Evolutionary conservation across 192 early-diverging fungal genomes (phyloP), one percentile per base, ranked within the genome.

Genomic region (Chytriomyces sp.): DNA sequence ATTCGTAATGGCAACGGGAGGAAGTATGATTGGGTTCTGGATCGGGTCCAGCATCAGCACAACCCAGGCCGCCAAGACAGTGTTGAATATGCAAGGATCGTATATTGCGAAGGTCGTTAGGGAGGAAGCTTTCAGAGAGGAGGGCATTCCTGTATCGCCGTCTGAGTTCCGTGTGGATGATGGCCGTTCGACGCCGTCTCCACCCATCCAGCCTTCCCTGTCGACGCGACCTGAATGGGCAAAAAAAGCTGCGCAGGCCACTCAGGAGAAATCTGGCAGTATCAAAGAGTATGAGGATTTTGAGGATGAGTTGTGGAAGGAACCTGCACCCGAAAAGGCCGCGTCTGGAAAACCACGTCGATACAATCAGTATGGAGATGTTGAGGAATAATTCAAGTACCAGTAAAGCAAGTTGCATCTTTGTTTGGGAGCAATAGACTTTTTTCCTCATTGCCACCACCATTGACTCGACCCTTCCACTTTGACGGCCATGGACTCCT

Each of bases 61-160:
- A n/a, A n/a, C 38, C 7, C 7, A 19, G 17, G 59, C 36, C 19
- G 59, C 59, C 14, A 33, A 39, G 17, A 36, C 12, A 17, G 34
- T 62, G 7, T 17, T 38, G 19, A 36, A 12, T 7, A 8, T 62
- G 59, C 32, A 33, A 7, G 59, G 38, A 14, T 62, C 59, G 36
- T 37, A 25, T 37, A 62, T 62, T 62, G 59, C 59, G 36, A 12
- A 30, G 26, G 59, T 62, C 7, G 31, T 62, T 28, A 28, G 59
- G 14, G 59, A 62, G 26, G 59, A 62, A 39, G 59, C 59, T 17
- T 28, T 19, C n/a, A 8, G 55, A 12, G 55, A 57, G 28, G 28
- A 57, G 55, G 55, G 55, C 19, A 14, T 26, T 19, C 10, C 28
- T 1, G 28, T 19, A 19, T 26, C n/a, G 28, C 10, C 10, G 28